Conservation (phyloP, 164 flowering plant genomes). For the Vitis rotundifolia region DNA sequence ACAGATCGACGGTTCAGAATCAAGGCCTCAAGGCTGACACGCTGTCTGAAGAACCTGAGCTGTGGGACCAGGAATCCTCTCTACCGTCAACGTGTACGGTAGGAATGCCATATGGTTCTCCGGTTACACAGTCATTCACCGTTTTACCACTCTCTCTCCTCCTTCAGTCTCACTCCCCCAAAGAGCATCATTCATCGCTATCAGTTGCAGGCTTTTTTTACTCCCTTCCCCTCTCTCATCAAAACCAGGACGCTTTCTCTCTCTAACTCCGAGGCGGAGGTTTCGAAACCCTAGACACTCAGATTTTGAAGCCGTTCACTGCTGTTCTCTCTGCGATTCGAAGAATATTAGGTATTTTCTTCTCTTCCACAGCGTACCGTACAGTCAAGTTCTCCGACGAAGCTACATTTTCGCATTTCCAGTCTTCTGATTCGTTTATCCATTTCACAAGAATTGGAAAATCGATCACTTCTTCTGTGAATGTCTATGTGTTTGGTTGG, state of each 20-base stretch:
- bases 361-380: too few species aligned
- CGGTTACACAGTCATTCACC: not conserved
- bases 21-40: not conserved
- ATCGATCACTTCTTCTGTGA: not conserved
- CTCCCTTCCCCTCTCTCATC: not conserved
- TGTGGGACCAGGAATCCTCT: not conserved
- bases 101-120: not conserved
- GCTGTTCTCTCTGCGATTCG: not conserved
- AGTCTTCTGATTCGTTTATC: not conserved
- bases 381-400: not conserved
- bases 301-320: not conserved
- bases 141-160: not conserved
- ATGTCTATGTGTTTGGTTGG: too few species aligned
- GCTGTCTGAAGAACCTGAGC: not conserved
- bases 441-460: not conserved
- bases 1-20: not conserved
- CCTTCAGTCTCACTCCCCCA: not conserved
- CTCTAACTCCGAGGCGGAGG: conserved; percentile 2
- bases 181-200: not conserved
- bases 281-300: not conserved
- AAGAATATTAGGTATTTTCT: not conserved
- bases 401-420: not conserved
- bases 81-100: not conserved
- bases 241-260: not conserved
- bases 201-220: not conserved